These are phyloP conservation scores for Neofusicoccum umdonicola DNA, from an alignment of 2,329 filamentous ascomycete genomes.

Conservation along the genomic window DNA sequence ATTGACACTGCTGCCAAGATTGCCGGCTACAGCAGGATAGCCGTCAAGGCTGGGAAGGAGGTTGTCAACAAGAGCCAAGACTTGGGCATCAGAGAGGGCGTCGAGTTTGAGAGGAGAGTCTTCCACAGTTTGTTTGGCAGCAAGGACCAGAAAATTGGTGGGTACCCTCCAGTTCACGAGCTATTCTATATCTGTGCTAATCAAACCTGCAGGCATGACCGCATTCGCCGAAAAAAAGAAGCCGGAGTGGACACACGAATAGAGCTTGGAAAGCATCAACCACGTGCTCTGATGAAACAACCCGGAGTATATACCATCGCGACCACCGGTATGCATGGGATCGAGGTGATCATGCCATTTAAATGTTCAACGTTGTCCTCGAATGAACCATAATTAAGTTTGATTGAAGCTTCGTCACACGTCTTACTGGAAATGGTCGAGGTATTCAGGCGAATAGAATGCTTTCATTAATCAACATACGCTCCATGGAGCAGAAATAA, in stretches of 20 bases:
- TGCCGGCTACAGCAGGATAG: conserved; percentile 80
- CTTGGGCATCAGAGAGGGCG: conserved; percentile 77
- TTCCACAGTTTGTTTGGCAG: conserved; percentile 94
- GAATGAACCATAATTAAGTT: no score
- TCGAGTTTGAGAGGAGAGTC: conserved; percentile 89
- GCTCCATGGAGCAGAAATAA: no score
- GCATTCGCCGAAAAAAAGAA: conserved; percentile 96
- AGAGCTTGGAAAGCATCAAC: conserved; percentile 22
- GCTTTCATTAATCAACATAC: no score
- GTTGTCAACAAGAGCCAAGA: conserved; percentile 99
- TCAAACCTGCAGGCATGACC: conserved; percentile 61
- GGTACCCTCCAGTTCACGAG: conserved; percentile 19
- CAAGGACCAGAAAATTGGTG: conserved; percentile 93
- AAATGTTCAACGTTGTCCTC: no score
- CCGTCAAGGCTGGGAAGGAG: conserved; percentile 88
- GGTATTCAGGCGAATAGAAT: no score
- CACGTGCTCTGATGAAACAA: no score
- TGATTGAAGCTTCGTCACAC: no score
- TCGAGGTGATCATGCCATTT: no score
- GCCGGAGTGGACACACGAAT: conserved; percentile 84
- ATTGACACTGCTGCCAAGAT: conserved; percentile 85
- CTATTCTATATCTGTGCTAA: not conserved
- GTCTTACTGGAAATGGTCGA: no score
- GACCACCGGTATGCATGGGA: no score
- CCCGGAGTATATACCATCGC: no score